phyloP scores from a whole-genome alignment of 2,329 filamentous ascomycete genomes.

The Phyllosticta capitalensis region DNA sequence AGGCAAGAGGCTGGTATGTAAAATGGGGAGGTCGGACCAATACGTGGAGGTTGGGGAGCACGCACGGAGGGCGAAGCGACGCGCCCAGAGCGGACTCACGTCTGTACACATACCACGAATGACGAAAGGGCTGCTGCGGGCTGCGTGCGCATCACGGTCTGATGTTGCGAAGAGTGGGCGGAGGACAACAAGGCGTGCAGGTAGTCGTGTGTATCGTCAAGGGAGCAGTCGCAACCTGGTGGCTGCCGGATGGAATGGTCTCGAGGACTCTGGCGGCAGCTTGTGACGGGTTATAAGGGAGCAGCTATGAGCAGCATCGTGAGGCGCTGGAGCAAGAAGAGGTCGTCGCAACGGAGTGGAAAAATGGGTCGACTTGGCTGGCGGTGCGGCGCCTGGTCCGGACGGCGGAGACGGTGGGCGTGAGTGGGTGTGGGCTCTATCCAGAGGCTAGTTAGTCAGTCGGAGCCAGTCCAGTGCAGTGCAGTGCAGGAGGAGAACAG shows the following conservation, averaged over 20 bases:
- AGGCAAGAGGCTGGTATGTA: slow-evolving; percentile 10
- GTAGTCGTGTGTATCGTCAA: not conserved
- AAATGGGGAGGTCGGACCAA: slow-evolving; percentile 11
- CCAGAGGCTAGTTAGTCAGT: not conserved
- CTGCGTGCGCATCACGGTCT: slow-evolving; percentile 6
- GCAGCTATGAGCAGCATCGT: not conserved
- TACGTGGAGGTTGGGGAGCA: slow-evolving; percentile 6
- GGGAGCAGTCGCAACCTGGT: too few species aligned
- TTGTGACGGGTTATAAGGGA: not conserved
- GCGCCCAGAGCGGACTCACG: not conserved
- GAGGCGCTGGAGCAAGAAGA: not conserved
- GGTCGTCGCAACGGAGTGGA: not conserved
- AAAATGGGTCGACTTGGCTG: not conserved
- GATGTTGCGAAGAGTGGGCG: not conserved
- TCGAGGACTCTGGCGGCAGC: not conserved
- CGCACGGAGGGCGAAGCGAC: slow-evolving; percentile 4
- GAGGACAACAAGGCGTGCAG: not conserved
- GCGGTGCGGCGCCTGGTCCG: not conserved
- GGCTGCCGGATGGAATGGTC: not conserved
- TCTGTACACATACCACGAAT: slow-evolving; percentile 5
- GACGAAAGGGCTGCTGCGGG: not conserved
- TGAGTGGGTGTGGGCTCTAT: not conserved
- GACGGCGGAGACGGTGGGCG: not conserved
- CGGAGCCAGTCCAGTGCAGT: not conserved
- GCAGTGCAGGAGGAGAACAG: not conserved